A percentile compares a stretch with the other conserved stretches of the same genome.
Conservation (phyloP, 768 basidiomycete genomes). For the Mycena vulgaris region DNA sequence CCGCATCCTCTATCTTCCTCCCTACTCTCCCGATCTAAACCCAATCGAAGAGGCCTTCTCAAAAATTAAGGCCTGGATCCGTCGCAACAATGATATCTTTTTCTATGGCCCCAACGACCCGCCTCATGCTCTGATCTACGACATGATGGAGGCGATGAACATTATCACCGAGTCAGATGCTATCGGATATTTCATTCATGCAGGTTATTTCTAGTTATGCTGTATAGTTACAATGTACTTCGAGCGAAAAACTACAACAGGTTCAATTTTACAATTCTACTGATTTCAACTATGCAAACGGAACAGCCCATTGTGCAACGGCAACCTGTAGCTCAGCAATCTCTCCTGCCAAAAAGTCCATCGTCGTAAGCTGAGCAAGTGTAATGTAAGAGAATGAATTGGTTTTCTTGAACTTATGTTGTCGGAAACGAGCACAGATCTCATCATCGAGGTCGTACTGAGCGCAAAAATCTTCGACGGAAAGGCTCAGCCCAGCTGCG, state of each 20-base stretch:
- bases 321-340: slow-evolving; percentile 17
- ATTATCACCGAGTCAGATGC: slow-evolving; percentile 13
- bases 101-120: background rate
- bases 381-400: slow-evolving; percentile 35
- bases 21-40: slow-evolving; percentile 11
- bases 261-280: no score
- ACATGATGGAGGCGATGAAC: slow-evolving; percentile 7
- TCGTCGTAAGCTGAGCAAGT: slow-evolving; percentile 28
- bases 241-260: background rate
- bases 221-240: background rate
- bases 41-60: slow-evolving; percentile 11
- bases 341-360: slow-evolving; percentile 38
- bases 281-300: background rate
- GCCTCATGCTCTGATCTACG: background rate
- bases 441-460: background rate
- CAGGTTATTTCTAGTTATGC: slow-evolving; percentile 10
- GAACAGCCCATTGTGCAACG: background rate
- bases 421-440: slow-evolving; percentile 3
- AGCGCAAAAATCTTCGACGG: background rate
- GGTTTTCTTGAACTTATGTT: slow-evolving; percentile 30
- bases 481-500: background rate
- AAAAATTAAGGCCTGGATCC: background rate
- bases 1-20: background rate
- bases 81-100: slow-evolving; percentile 7
- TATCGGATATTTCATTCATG: slow-evolving; percentile 10